Evolutionary conservation across 495 filamentous ascomycete genomes (phyloP).

Genomic region (Penicillium malachiteum): DNA sequence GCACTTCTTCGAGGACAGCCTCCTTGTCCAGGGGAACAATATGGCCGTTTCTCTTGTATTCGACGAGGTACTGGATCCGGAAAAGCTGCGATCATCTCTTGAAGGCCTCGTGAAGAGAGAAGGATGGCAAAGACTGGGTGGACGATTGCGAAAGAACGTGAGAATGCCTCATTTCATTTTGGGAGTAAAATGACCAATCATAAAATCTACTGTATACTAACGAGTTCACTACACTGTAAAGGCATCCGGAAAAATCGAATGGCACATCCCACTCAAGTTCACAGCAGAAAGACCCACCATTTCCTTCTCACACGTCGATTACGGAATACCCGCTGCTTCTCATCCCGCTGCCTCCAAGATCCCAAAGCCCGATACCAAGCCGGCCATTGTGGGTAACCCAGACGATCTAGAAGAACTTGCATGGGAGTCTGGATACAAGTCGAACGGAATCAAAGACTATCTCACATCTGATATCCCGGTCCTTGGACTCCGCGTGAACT

Average conservation of each 20-base stretch:
- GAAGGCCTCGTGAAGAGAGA: constrained; percentile 36
- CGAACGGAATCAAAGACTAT: constrained; percentile 39
- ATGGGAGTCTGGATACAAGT: constrained; percentile 21
- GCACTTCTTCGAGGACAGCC: constrained; percentile 24
- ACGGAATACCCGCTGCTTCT: constrained; percentile 23
- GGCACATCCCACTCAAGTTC: constrained; percentile 44
- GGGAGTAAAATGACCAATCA: no score
- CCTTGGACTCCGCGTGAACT: constrained; percentile 47
- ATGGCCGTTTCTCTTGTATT: constrained; percentile 40
- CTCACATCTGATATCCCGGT: constrained; percentile 45
- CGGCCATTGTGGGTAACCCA: constrained; percentile 19
- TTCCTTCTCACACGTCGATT: constrained; percentile 34
- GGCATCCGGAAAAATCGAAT: constrained; percentile 36
- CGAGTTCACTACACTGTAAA: constrained; percentile 6
- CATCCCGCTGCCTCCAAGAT: constrained; percentile 37
- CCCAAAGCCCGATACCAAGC: constrained; percentile 12
- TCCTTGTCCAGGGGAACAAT: constrained; percentile 24
- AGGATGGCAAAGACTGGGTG: constrained; percentile 50
- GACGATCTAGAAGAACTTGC: constrained; percentile 17
- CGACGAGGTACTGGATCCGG: constrained; percentile 49
- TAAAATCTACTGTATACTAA: background rate
- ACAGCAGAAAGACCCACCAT: constrained; percentile 33
- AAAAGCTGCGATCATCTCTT: constrained; percentile 39
- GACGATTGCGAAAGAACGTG: constrained; percentile 43
- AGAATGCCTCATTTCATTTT: constrained; percentile 4